Evolutionary conservation across 148 eudicot species (phyloP), one percentile per base, ranked within the genome.

Genomic region (Chenopodium formosanum): DNA sequence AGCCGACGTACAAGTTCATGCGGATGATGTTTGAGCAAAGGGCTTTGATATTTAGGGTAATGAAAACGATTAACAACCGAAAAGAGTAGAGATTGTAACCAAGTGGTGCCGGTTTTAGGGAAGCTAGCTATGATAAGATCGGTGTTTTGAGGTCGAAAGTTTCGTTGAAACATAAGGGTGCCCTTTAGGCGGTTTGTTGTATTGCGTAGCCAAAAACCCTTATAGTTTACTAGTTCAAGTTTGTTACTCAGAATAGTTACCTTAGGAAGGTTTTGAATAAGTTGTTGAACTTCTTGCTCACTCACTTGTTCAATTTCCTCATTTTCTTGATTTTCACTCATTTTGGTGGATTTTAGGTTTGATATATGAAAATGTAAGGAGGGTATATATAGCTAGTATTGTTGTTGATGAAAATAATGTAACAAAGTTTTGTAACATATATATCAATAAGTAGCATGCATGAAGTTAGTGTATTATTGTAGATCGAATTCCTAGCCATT

Each of bases 91-190:
- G 77, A n/a, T 74, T 74, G n/a, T 19, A 74, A 52, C 77, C 77
- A 74, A 13, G 77, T 74, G 37, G 62, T 74, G 9, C 77, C 77
- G 7, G 77, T 74, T 50, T 74, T 74, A 9, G 63, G 58, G 12
- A 40, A 50, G 17, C 62, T 47, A 20, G 77, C 63, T 3, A 74
- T n/a, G 17, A 74, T 74, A 2, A 74, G 6, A 50, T 74, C 34
- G 32, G 77, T 46, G 37, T 48, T 27, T 74, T 34, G 77, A 74
- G 77, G 32, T n/a, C 14, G 58, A 34, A 74, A 74, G 4, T 74
- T 16, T 12, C 20, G 12, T 48, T 52, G 77, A 23, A 74, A 25
- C 23, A 53, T 3, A 16, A 74, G 53, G 62, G 34, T 14, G 7
- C 34, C 19, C 20, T 50, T 50, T 1, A 74, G 6, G 65, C 20